These are phyloP conservation scores for Xylaria telfairii DNA, from an alignment of 495 filamentous ascomycete genomes.

Conservation along the genomic window DNA sequence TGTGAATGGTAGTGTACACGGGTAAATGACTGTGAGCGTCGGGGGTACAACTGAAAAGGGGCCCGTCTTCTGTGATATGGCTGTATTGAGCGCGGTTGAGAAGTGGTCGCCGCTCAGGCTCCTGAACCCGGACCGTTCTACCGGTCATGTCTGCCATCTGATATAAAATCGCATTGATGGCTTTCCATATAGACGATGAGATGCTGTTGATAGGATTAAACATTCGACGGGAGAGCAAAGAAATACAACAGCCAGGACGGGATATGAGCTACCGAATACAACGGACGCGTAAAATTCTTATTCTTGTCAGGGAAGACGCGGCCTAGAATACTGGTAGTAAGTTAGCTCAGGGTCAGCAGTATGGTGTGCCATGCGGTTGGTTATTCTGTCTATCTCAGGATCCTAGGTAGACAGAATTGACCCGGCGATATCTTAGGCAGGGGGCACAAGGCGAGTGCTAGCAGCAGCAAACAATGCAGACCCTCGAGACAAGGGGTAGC, in stretches of 20 bases:
- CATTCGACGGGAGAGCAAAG: neutral
- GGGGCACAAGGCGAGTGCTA: neutral
- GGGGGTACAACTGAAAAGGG: slow-evolving; percentile 33
- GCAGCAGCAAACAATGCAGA: neutral
- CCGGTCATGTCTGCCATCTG: slow-evolving; percentile 30
- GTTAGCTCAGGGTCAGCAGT: neutral
- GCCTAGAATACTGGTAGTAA: neutral
- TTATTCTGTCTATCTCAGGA: too few relatives aligned
- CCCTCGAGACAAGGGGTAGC: neutral
- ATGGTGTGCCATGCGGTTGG: neutral
- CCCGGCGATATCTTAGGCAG: neutral
- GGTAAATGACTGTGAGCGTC: slow-evolving; percentile 52
- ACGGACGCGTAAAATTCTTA: neutral
- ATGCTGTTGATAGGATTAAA: neutral
- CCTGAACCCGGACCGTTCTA: slow-evolving; percentile 27
- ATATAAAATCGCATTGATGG: neutral
- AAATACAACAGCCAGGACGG: neutral
- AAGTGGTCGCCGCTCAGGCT: slow-evolving; percentile 39
- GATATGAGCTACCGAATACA: neutral
- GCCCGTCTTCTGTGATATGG: slow-evolving; percentile 29
- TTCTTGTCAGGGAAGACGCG: neutral
- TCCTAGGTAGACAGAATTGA: neutral
- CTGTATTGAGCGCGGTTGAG: slow-evolving; percentile 31
- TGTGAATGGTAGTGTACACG: slow-evolving; percentile 60
- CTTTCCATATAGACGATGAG: neutral